A percentile compares a stretch with the other conserved stretches of the same genome.
phyloP scores from a whole-genome alignment of 2,329 filamentous ascomycete genomes.

The Fusarium succisae region DNA sequence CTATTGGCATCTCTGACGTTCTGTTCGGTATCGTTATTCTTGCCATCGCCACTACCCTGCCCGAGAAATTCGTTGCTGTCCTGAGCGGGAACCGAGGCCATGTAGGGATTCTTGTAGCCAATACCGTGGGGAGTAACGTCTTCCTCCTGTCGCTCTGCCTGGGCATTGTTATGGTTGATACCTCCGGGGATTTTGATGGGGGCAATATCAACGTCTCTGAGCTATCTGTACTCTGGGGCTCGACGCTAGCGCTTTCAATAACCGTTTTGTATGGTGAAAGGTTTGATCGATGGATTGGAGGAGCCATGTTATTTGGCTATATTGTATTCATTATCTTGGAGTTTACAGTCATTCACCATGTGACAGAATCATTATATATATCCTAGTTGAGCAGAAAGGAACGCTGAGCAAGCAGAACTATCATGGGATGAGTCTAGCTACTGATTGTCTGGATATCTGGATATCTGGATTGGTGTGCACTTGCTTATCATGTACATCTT shows the following conservation, averaged over 20 bases:
- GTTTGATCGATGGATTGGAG: not conserved
- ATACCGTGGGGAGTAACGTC: not conserved
- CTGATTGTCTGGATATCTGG: too few relatives aligned
- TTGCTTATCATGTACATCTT: too few relatives aligned
- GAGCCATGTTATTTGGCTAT: not conserved
- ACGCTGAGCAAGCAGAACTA: not conserved
- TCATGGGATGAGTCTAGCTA: not conserved
- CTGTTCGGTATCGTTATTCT: not conserved
- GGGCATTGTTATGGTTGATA: not conserved
- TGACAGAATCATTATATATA: accelerated
- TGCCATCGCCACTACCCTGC: not conserved
- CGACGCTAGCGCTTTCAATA: not conserved
- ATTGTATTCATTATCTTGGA: not conserved
- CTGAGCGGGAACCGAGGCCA: not conserved
- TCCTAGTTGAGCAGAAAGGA: accelerated
- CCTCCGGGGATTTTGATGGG: not conserved
- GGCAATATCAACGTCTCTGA: accelerated
- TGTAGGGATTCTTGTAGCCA: not conserved
- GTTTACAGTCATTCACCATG: not conserved
- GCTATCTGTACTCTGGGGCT: not conserved
- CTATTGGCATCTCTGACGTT: not conserved
- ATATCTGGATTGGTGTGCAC: too few relatives aligned
- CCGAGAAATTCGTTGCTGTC: not conserved
- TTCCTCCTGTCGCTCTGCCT: not conserved
- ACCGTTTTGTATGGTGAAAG: not conserved